A percentile compares a stretch with the other conserved stretches of the same genome.
phyloP scores from a whole-genome alignment of 192 early-diverging fungal genomes.

The Coemansia sp. region DNA sequence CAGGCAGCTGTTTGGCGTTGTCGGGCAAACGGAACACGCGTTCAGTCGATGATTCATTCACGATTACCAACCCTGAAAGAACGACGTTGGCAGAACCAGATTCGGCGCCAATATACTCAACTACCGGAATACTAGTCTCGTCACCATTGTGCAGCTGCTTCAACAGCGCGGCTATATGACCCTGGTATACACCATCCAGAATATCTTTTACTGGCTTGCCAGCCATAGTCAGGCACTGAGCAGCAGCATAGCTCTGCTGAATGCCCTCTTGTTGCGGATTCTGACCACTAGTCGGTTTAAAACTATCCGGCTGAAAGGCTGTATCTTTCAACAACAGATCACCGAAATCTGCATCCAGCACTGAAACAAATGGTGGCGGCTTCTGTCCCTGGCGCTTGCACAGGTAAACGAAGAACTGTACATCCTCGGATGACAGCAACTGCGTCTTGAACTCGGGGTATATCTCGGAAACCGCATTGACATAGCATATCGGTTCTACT shows the following conservation, averaged over 20 bases:
- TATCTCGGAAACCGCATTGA: slow-evolving; percentile 1
- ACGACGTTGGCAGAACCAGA: background rate
- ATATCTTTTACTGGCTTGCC: slow-evolving; percentile 88
- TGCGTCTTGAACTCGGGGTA: slow-evolving; percentile 19
- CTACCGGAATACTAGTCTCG: slow-evolving; percentile 62
- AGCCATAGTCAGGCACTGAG: slow-evolving; percentile 66
- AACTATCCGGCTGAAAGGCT: slow-evolving; percentile 85
- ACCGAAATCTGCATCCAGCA: slow-evolving; percentile 87
- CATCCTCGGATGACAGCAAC: slow-evolving; percentile 35
- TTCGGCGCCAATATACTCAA: slow-evolving; percentile 69
- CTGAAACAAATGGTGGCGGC: slow-evolving; percentile 89
- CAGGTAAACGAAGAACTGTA: slow-evolving; percentile 30
- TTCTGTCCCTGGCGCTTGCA: slow-evolving; percentile 71
- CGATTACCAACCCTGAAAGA: background rate
- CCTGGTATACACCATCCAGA: slow-evolving; percentile 77
- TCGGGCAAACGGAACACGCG: slow-evolving; percentile 12
- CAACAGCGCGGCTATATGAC: slow-evolving; percentile 75
- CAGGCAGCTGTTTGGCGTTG: slow-evolving; percentile 10
- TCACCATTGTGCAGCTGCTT: slow-evolving; percentile 67
- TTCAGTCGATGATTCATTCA: background rate
- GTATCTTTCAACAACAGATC: slow-evolving; percentile 91
- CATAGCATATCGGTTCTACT: slow-evolving; percentile 13
- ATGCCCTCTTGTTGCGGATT: slow-evolving; percentile 82
- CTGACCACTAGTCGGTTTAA: slow-evolving; percentile 78
- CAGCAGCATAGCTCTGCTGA: slow-evolving; percentile 87